phyloP scores from a whole-genome alignment of 2,329 filamentous ascomycete genomes.

The Metarhizium robertsii region DNA sequence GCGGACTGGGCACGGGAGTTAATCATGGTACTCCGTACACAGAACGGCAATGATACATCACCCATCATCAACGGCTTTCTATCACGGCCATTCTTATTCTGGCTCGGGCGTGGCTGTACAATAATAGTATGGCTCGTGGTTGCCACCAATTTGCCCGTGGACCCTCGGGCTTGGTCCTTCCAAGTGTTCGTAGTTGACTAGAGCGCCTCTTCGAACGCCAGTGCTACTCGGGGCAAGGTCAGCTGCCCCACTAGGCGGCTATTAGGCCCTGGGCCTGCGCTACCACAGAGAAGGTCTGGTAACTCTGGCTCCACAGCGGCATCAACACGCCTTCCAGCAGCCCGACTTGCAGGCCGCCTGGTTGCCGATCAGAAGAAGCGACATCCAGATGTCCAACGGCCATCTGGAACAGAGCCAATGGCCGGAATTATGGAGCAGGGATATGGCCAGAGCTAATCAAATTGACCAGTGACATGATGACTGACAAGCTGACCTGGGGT shows the following conservation, averaged over 20 bases:
- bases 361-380: not conserved
- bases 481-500: not conserved
- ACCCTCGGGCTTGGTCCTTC: not conserved
- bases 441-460: not conserved
- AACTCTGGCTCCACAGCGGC: not conserved
- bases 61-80: not conserved
- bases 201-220: not conserved
- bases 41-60: not conserved
- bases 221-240: slow-evolving; percentile 15
- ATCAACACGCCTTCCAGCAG: not conserved
- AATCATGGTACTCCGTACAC: not conserved
- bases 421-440: not conserved
- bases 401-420: not conserved
- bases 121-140: not conserved
- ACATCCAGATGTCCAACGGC: not conserved
- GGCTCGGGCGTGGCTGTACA: slow-evolving; percentile 13
- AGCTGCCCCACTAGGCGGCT: slow-evolving; percentile 22
- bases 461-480: not conserved
- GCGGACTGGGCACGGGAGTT: not conserved
- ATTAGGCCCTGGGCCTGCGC: slow-evolving; percentile 4
- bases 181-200: not conserved
- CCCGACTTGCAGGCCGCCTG: too few relatives aligned
- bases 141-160: not conserved
- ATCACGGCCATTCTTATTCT: not conserved
- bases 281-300: not conserved